A percentile compares a stretch with the other conserved stretches of the same genome.
Evolutionary conservation across 192 early-diverging fungal species (phyloP).

Genomic region (Endogone sp.): DNA sequence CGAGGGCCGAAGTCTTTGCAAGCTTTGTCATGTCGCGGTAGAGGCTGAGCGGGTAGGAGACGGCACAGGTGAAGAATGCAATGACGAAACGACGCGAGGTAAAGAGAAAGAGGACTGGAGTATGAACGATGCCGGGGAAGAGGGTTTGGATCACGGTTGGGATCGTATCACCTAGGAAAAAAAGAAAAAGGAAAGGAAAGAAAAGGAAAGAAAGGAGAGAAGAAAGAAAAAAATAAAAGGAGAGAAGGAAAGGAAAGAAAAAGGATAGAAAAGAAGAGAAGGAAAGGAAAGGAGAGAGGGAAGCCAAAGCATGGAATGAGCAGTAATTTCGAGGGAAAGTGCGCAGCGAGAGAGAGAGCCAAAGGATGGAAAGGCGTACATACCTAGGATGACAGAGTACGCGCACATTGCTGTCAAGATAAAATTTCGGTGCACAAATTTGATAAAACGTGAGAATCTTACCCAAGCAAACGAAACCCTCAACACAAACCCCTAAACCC

Average conservation of each 20-base stretch:
- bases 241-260: background rate
- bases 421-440: background rate
- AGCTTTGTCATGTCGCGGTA: slow-evolving; percentile 86
- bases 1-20: slow-evolving; percentile 84
- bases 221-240: too few species aligned
- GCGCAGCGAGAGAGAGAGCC: background rate
- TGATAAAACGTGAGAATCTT: background rate
- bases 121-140: slow-evolving; percentile 49
- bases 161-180: slow-evolving; percentile 77
- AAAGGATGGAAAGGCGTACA: background rate
- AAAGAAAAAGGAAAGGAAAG: slow-evolving; percentile 23
- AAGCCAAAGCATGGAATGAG: too few species aligned
- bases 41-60: slow-evolving; percentile 83
- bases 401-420: slow-evolving; percentile 49
- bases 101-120: slow-evolving; percentile 56
- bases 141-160: slow-evolving; percentile 77
- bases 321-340: too few species aligned
- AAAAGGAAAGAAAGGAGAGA: background rate
- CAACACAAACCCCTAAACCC: background rate
- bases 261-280: too few species aligned
- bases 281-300: background rate
- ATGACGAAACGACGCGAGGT: slow-evolving; percentile 73
- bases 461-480: background rate
- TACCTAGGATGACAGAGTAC: slow-evolving; percentile 62
- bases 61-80: slow-evolving; percentile 64